A percentile compares a stretch with the other conserved stretches of the same genome.
Evolutionary conservation across 1,139 yeast species (phyloP).

Genomic region (Scheffersomyces parashehatae): DNA sequence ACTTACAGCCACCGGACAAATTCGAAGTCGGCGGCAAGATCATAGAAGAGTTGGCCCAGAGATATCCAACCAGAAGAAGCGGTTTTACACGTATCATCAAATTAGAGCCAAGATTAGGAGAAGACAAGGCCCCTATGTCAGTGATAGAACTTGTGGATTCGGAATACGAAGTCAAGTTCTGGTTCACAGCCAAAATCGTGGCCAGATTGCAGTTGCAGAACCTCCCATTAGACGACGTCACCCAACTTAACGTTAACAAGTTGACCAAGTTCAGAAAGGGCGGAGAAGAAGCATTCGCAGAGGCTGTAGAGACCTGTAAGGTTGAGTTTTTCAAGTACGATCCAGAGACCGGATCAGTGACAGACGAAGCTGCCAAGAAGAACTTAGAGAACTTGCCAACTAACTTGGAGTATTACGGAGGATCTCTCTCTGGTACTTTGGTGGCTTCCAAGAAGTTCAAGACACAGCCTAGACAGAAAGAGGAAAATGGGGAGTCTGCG

Average conservation of each 20-base stretch:
- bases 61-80: conserved; percentile 65
- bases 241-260: conserved; percentile 57
- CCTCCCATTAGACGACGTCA: conserved; percentile 59
- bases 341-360: conserved; percentile 25
- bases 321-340: conserved; percentile 24
- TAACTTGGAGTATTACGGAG: conserved; percentile 28
- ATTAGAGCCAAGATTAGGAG: conserved; percentile 79
- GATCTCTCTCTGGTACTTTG: conserved; percentile 24
- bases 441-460: conserved; percentile 37
- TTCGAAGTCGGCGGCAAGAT: conserved; percentile 54
- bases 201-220: conserved; percentile 76
- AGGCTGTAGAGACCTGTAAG: conserved; percentile 68
- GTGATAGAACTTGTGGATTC: conserved; percentile 83
- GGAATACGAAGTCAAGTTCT: conserved; percentile 70
- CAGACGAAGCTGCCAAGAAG: conserved; percentile 22
- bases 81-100: conserved; percentile 87
- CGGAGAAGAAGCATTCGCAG: conserved; percentile 56
- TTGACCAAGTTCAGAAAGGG: conserved; percentile 46
- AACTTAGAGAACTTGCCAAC: conserved; percentile 38
- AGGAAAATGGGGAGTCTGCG: conserved; percentile 11
- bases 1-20: conserved; percentile 43
- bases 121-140: conserved; percentile 91
- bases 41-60: conserved; percentile 58
- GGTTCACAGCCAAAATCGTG: conserved; percentile 76
- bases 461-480: conserved; percentile 32